phyloP scores from a whole-genome alignment of 306 rosid genomes.

The Malus orientalis region DNA sequence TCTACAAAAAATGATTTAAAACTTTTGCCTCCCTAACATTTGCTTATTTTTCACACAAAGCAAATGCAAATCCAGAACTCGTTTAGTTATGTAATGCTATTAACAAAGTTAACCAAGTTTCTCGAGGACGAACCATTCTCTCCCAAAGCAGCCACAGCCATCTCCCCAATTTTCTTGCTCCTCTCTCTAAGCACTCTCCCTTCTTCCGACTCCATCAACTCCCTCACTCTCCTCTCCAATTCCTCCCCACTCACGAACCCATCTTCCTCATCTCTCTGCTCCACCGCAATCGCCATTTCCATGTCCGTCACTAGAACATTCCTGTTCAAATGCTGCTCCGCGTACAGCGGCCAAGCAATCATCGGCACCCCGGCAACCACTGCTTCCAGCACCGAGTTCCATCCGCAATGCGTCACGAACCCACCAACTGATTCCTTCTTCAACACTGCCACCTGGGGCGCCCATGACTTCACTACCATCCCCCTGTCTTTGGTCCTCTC shows the following conservation, averaged over 20 bases:
- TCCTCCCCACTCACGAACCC: conserved; percentile 24
- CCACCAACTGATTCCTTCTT: conserved; percentile 23
- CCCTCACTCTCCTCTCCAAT: conserved; percentile 20
- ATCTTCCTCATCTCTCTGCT: conserved; percentile 15
- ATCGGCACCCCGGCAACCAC: conserved; percentile 28
- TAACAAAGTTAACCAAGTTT: conserved; percentile 4
- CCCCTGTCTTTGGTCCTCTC: conserved; percentile 22
- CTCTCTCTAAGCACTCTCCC: conserved; percentile 17
- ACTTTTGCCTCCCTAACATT: too few relatives aligned
- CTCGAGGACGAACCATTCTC: conserved; percentile 18
- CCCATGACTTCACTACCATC: conserved; percentile 35
- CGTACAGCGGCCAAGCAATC: conserved; percentile 36
- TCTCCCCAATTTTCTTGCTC: conserved; percentile 13
- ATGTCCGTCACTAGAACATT: conserved; percentile 19
- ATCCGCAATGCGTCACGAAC: conserved; percentile 38
- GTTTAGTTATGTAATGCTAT: background rate
- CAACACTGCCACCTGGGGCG: conserved; percentile 27
- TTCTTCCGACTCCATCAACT: conserved; percentile 28
- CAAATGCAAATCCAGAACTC: background rate
- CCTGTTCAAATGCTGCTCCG: conserved; percentile 36
- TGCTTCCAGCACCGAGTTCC: conserved; percentile 33
- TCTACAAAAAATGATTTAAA: too few relatives aligned
- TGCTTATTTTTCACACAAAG: too few relatives aligned
- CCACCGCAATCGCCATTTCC: conserved; percentile 24
- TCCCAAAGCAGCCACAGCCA: conserved; percentile 12